Evolutionary conservation across 2,329 filamentous ascomycete genomes (phyloP).

Genomic region (Helicocarpus griseus): DNA sequence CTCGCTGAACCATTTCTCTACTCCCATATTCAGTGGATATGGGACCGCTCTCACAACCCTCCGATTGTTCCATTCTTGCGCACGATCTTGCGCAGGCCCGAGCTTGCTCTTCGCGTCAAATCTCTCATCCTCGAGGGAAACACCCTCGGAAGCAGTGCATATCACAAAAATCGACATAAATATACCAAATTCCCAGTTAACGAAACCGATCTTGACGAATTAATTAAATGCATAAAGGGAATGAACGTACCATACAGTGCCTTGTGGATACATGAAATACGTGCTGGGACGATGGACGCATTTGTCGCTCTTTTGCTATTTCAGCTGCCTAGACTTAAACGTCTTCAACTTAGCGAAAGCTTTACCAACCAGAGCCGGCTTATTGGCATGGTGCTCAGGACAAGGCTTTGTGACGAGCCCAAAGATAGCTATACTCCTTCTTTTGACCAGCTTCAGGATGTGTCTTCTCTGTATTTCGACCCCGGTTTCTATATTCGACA

Average conservation of each 20-base stretch:
- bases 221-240: neutral
- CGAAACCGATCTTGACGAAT: conserved; percentile 1
- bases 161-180: neutral
- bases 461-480: neutral
- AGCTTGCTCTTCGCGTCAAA: conserved; percentile 12
- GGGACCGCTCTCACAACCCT: conserved; percentile 6
- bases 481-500: neutral
- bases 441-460: conserved; percentile 5
- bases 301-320: conserved; percentile 14
- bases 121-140: conserved; percentile 8
- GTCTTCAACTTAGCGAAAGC: conserved; percentile 8
- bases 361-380: neutral
- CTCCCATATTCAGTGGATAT: conserved; percentile 13
- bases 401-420: conserved; percentile 1
- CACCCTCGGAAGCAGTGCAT: neutral
- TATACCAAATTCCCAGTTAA: neutral
- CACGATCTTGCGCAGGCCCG: conserved; percentile 12
- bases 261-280: conserved; percentile 12
- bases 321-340: conserved; percentile 11
- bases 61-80: conserved; percentile 13
- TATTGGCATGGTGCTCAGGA: conserved; percentile 1
- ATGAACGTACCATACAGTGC: conserved; percentile 3
- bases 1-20: conserved; percentile 15
- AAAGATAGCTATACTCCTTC: neutral
- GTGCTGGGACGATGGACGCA: conserved; percentile 12